Evolutionary conservation across 495 filamentous ascomycete species (phyloP), one percentile per base, ranked within the genome.

Genomic region (Hypoxylon intermedium): DNA sequence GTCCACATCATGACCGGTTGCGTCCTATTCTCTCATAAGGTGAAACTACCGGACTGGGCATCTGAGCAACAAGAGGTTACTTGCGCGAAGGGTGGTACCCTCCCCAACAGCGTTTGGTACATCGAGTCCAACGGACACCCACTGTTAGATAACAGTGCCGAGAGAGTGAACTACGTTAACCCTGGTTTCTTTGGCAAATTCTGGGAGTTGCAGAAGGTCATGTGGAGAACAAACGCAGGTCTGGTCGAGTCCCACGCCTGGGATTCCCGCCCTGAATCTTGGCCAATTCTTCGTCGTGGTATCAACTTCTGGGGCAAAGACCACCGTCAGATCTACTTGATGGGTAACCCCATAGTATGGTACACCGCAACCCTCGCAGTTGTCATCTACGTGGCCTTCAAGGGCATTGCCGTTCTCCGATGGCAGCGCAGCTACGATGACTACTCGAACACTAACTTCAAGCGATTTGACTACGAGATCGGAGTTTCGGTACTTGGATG

Each of bases 281-380:
- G 94, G 94, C 94, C 94, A 13, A 85, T 96, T 49, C 83, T 98
- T 49, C 86, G 86, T 59, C 92, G 94, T 59, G 94, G 94, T 55
- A 98, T 98, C 82, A 98, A 98, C 78, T 98, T 98, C 83, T 98
- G 94, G 94, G 94, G 94, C 54, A 92, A 89, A 66, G 84, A 97
- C 52, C 80, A 96, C 68, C 90, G 92, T 58, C 94, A 98, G 76
- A 89, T 98, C 61, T 98, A 98, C 72, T 86, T 98, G 5, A 87
- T 97, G 38, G 94, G 94, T 50, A 98, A 98, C 72, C 95, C 94
- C 1, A 74, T 97, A 51, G 87, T 98, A 62, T 98, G 94, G 94
- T 97, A 90, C 88, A 86, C 85, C 9, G 91, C 89, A 2, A 96
- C 90, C 19, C 79, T 83, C n/a, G 90, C 91, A 2, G 83, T 98